Conservation (phyloP, 169 alveolate genomes). For the Babesia sp. region DNA sequence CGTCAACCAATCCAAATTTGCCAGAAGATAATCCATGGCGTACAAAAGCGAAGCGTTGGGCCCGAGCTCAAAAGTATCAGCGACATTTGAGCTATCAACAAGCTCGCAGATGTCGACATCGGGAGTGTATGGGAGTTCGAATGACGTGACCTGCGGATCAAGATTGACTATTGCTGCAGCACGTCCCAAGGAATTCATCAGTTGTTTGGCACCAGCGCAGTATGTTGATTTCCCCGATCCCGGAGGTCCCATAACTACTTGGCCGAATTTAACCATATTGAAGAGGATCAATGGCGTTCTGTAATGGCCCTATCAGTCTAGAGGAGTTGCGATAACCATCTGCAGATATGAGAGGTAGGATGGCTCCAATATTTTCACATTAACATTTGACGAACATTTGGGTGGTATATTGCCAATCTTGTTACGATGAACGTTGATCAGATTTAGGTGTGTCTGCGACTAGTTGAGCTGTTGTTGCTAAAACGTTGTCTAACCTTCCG, state of each 20-base stretch:
- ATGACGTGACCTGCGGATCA: conserved; percentile 88
- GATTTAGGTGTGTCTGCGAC: too few relatives aligned
- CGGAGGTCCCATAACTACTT: conserved; percentile 92
- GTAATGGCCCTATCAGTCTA: neutral
- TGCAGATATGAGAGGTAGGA: too few relatives aligned
- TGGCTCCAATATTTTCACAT: too few relatives aligned
- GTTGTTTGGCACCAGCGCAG: conserved; percentile 87
- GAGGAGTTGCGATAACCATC: neutral
- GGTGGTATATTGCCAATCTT: too few relatives aligned
- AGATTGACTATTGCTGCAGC: conserved; percentile 81
- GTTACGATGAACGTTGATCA: too few relatives aligned
- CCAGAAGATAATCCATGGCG: conserved; percentile 91
- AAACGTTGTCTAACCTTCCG: too few relatives aligned
- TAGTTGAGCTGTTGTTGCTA: too few relatives aligned
- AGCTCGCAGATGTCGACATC: conserved; percentile 89
- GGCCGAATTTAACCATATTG: conserved; percentile 81
- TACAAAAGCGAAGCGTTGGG: conserved; percentile 94
- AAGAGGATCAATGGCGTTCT: neutral
- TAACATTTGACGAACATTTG: too few relatives aligned
- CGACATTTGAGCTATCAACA: conserved; percentile 83
- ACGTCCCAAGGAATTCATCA: conserved; percentile 79
- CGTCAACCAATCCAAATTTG: conserved; percentile 89
- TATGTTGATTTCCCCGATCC: conserved; percentile 94
- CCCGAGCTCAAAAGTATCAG: conserved; percentile 86
- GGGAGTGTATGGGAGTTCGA: conserved; percentile 85